Conservation (phyloP, 2,329 filamentous ascomycete species). For the Botrytis galanthina region DNA sequence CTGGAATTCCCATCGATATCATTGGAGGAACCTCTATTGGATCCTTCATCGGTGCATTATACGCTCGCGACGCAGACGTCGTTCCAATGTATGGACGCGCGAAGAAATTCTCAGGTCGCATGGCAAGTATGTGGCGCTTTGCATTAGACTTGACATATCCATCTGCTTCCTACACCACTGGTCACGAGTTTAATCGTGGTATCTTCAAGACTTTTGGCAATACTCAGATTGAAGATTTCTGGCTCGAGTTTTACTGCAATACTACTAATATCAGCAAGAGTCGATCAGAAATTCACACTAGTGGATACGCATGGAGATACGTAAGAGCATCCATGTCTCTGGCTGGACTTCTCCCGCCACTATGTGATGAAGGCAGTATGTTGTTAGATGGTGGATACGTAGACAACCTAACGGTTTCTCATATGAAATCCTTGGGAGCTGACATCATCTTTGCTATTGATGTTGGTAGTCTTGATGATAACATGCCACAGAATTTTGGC, state of each 20-base stretch:
- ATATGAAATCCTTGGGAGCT: constrained; percentile 93
- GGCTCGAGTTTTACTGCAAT: constrained; percentile 98
- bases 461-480: constrained; percentile 87
- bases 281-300: constrained; percentile 87
- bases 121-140: constrained; percentile 99
- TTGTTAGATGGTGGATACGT: constrained; percentile 94
- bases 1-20: constrained; percentile 92
- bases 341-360: constrained; percentile 84
- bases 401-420: constrained; percentile 92
- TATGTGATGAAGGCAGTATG: constrained; percentile 97
- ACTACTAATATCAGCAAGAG: constrained; percentile 98
- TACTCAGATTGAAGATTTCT: constrained; percentile 97
- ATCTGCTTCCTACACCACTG: constrained; percentile 93
- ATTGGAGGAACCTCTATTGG: constrained; percentile 96
- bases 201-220: constrained; percentile 99
- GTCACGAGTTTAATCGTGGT: constrained; percentile 97
- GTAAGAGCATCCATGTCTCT: constrained; percentile 96
- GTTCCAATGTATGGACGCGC: constrained; percentile 95
- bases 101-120: constrained; percentile 97
- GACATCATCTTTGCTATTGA: constrained; percentile 95
- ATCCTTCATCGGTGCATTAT: constrained; percentile 89
- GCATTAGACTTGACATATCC: constrained; percentile 94
- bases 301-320: constrained; percentile 96
- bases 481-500: constrained; percentile 87
- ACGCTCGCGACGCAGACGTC: constrained; percentile 92